Evolutionary conservation across 176 grass and related monocot genomes (phyloP).

Genomic region (Oryza brachyantha): DNA sequence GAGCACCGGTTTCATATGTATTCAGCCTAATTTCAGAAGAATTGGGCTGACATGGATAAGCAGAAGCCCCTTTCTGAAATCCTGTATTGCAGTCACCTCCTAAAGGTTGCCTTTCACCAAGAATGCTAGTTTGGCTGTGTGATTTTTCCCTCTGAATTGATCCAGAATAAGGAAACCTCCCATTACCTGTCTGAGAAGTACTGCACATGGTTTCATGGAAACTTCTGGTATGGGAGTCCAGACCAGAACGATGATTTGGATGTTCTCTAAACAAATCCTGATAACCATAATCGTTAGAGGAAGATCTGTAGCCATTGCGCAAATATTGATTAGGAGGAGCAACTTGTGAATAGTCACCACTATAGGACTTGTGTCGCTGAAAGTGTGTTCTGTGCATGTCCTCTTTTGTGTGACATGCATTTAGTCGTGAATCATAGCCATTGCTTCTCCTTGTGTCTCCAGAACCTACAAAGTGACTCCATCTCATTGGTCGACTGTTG

Average conservation of each 20-base stretch:
- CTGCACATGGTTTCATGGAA: constrained; percentile 9
- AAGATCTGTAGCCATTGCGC: constrained; percentile 8
- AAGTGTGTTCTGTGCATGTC: constrained; percentile 29
- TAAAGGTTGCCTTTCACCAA: constrained; percentile 28
- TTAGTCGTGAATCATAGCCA: constrained; percentile 10
- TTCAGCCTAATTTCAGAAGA: constrained; percentile 8
- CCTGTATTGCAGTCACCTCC: constrained; percentile 24
- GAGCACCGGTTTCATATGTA: constrained; percentile 28
- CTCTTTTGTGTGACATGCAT: constrained; percentile 15
- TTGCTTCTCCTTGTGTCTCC: constrained; percentile 9
- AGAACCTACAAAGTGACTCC: constrained; percentile 27
- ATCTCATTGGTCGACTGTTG: constrained; percentile 29
- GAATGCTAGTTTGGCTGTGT: constrained; percentile 3
- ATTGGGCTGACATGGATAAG: background rate
- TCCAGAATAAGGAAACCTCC: constrained; percentile 28
- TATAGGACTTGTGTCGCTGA: constrained; percentile 13
- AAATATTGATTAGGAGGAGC: constrained; percentile 27
- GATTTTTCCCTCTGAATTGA: constrained; percentile 26
- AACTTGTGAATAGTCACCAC: constrained; percentile 2
- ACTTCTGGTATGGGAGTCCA: background rate
- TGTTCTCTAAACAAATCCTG: constrained; percentile 32
- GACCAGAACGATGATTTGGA: constrained; percentile 1
- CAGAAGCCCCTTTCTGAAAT: constrained; percentile 13
- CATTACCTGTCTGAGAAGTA: constrained; percentile 31
- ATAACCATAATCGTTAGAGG: background rate